These are phyloP conservation scores for Pseudogymnoascus sp. DNA, from an alignment of 2,329 filamentous ascomycete species.

Conservation along the genomic window DNA sequence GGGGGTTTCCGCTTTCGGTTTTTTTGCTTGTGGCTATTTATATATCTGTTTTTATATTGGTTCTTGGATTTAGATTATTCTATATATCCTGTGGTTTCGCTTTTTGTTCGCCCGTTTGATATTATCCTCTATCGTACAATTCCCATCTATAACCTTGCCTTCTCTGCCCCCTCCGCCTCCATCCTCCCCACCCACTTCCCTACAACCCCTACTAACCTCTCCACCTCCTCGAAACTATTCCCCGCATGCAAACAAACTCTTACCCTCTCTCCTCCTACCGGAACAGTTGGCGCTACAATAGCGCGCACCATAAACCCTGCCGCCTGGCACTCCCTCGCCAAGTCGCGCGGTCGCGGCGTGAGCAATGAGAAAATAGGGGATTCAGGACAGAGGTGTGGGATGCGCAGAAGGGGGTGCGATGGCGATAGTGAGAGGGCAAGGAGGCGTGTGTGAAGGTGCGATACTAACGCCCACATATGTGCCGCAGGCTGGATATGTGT, in stretches of 20 bases:
- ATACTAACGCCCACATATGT: not conserved
- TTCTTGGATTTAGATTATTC: not conserved
- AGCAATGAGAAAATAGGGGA: slow-evolving; percentile 62
- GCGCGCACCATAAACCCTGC: slow-evolving; percentile 55
- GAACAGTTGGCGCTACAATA: slow-evolving; percentile 64
- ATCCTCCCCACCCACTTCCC: slow-evolving; percentile 19
- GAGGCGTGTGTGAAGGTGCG: slow-evolving; percentile 1
- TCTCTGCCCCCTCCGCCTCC: not conserved
- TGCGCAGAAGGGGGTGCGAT: slow-evolving; percentile 15
- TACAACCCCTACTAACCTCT: slow-evolving; percentile 36
- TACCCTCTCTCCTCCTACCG: slow-evolving; percentile 55
- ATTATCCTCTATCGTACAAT: not conserved
- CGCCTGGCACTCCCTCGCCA: slow-evolving; percentile 55
- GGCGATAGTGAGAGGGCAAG: not conserved
- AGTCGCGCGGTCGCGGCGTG: slow-evolving; percentile 48
- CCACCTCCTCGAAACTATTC: slow-evolving; percentile 53
- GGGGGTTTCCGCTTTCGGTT: not conserved
- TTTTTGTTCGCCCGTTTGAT: not conserved
- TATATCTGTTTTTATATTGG: not conserved
- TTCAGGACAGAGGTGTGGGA: slow-evolving; percentile 34
- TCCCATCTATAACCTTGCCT: not conserved
- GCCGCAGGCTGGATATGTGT: slow-evolving; percentile 10
- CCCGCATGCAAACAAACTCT: slow-evolving; percentile 62
- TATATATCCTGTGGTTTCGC: not conserved
- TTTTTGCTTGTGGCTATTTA: not conserved